phyloP scores from a whole-genome alignment of 768 basidiomycete genomes.

The Imleria badia region DNA sequence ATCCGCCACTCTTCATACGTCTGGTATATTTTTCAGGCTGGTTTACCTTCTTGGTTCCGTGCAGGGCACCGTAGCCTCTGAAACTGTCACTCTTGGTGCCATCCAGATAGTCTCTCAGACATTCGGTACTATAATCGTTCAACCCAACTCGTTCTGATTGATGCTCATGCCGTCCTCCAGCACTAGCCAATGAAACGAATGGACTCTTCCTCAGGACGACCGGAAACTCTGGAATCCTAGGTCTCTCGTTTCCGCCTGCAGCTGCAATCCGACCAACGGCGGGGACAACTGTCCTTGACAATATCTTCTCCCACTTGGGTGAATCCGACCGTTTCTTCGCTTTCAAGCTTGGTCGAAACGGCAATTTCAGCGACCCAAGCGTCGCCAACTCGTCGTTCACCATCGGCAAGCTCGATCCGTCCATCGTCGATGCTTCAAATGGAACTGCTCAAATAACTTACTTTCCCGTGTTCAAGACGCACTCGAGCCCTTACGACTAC shows the following conservation, averaged over 20 bases:
- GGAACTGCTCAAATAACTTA: slow-evolving; percentile 34
- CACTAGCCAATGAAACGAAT: slow-evolving; percentile 43
- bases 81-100: slow-evolving; percentile 45
- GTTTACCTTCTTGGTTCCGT: slow-evolving; percentile 55
- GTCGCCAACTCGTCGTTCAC: slow-evolving; percentile 45
- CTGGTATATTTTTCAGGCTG: slow-evolving; percentile 41
- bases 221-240: slow-evolving; percentile 55
- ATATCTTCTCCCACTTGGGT: slow-evolving; percentile 43
- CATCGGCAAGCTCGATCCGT: slow-evolving; percentile 48
- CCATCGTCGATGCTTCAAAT: slow-evolving; percentile 21
- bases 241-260: slow-evolving; percentile 48
- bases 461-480: slow-evolving; percentile 40
- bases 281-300: slow-evolving; percentile 49
- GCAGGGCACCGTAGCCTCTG: slow-evolving; percentile 49
- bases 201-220: slow-evolving; percentile 44
- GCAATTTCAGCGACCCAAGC: slow-evolving; percentile 16
- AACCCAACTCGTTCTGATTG: neutral
- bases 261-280: slow-evolving; percentile 45
- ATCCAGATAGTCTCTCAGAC: slow-evolving; percentile 48
- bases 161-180: slow-evolving; percentile 28
- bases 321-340: slow-evolving; percentile 48
- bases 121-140: slow-evolving; percentile 37
- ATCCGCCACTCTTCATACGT: slow-evolving; percentile 32
- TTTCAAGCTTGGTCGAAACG: slow-evolving; percentile 44
- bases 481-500: slow-evolving; percentile 44